These are phyloP conservation scores for Epichloe sibirici DNA, from an alignment of 2,329 filamentous ascomycete genomes.

Conservation along the genomic window DNA sequence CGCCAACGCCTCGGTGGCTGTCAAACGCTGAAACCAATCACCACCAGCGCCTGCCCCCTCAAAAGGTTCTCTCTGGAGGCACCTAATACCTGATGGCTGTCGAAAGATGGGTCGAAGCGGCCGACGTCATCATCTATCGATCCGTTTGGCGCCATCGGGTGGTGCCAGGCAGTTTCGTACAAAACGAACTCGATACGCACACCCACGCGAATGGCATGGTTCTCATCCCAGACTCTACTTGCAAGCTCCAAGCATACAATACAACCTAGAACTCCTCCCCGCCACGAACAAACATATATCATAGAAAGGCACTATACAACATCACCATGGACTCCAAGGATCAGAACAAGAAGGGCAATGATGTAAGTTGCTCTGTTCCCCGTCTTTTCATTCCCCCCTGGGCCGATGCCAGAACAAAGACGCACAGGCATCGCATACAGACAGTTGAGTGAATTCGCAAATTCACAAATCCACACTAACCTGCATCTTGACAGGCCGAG, in stretches of 20 bases:
- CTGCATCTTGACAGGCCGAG: constrained; percentile 19
- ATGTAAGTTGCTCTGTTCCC: constrained; percentile 3
- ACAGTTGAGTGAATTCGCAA: not conserved
- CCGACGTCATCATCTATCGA: constrained; percentile 7
- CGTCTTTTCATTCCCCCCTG: not conserved
- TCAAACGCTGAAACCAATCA: not conserved
- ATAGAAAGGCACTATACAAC: not conserved
- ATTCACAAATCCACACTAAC: not conserved
- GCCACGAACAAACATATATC: not conserved
- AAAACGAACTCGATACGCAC: not conserved
- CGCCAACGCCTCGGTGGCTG: not conserved
- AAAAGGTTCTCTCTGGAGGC: not conserved
- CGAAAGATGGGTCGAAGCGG: not conserved
- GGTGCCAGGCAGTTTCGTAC: not conserved
- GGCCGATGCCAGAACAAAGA: not conserved
- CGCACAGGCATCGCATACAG: not conserved
- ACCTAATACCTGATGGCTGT: not conserved
- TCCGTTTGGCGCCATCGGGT: not conserved
- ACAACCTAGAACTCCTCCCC: not conserved
- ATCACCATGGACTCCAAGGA: constrained; percentile 12
- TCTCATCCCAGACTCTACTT: not conserved
- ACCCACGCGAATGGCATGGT: not conserved
- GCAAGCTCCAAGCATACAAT: no score
- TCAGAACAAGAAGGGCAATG: constrained; percentile 9
- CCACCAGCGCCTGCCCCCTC: not conserved